Evolutionary conservation across 768 basidiomycete genomes (phyloP).

Genomic region (Cystofilobasidium bisporidii): DNA sequence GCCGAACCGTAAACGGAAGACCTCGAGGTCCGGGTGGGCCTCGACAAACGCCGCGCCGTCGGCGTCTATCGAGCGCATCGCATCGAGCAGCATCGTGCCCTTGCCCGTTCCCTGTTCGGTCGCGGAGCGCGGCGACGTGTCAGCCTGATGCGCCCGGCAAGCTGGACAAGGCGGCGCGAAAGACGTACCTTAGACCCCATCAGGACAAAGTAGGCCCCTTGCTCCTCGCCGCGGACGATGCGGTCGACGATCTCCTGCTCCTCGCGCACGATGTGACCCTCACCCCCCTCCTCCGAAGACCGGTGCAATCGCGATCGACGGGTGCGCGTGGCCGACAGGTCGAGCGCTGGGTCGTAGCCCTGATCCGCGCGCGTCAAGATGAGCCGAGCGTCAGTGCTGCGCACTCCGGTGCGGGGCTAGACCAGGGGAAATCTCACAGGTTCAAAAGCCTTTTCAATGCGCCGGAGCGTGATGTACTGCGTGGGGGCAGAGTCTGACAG

Average conservation of each 20-base stretch:
- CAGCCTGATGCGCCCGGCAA: constrained; percentile 3
- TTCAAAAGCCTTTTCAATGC: constrained; percentile 64
- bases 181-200: constrained; percentile 61
- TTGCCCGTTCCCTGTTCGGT: constrained; percentile 60
- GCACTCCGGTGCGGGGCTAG: too few species aligned
- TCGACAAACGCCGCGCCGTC: constrained; percentile 61
- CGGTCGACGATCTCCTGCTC: constrained; percentile 68
- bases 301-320: constrained; percentile 36
- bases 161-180: not conserved
- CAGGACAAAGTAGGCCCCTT: constrained; percentile 64
- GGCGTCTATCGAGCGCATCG: constrained; percentile 64
- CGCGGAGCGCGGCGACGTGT: too few species aligned
- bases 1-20: constrained; percentile 73
- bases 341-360: constrained; percentile 75
- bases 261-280: constrained; percentile 53
- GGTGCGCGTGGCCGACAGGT: constrained; percentile 41
- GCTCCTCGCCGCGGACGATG: constrained; percentile 64
- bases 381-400: too few species aligned
- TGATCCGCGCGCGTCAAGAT: too few species aligned
- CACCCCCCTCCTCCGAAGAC: constrained; percentile 33
- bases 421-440: constrained; percentile 33
- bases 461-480: constrained; percentile 19
- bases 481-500: constrained; percentile 7
- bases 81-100: constrained; percentile 71
- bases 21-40: constrained; percentile 76